Evolutionary conservation across 192 early-diverging fungal genomes (phyloP), one percentile per base, ranked within the genome.

Genomic region (Linnemannia elongata): DNA sequence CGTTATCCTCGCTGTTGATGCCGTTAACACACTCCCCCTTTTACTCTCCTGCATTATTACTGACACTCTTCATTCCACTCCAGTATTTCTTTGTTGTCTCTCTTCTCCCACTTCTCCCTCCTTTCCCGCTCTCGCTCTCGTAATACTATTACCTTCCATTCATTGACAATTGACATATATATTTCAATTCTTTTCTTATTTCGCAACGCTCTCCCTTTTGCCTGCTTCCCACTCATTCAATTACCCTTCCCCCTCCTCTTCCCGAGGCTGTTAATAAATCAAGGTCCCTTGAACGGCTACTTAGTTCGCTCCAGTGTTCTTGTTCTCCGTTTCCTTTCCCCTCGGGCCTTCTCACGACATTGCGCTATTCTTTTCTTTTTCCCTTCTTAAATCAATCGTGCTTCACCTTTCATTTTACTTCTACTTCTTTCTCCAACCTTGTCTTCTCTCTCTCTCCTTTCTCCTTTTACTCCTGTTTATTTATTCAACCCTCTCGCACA

Each of bases 21-120:
- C 49, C 3, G 49, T 45, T 12, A 45, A 45, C 49, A 4, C 13
- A 0, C 27, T 15, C 60, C 60, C 27, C 10, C 12, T 66, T 27
- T 27, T 66, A 30, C 60, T 66, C 60, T 66, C 60, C 12, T 66
- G 60, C 60, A 66, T 66, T 66, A 13, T 66, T 66, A 30, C 60
- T 27, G 1, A 5, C n/a, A 27, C 60, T 30, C 60, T 17, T 30
- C 60, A 13, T 3, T 66, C 44, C 13, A 39, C 38, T 39, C 38
- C 3, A 39, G 38, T 39, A 3, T 39, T 39, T 39, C 38, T 33
- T 66, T 35, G 49, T 52, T 52, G 49, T 33, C 13, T 33, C 60
- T 66, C n/a, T 10, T 60, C 55, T 60, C 55, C 55, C 30, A 30
- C 60, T 52, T 36, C 33, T 27, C 42, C 42, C 3, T 44, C 24